Conservation (phyloP, 2,329 filamentous ascomycete genomes). For the Arthrobotrys pseudoclavata region DNA sequence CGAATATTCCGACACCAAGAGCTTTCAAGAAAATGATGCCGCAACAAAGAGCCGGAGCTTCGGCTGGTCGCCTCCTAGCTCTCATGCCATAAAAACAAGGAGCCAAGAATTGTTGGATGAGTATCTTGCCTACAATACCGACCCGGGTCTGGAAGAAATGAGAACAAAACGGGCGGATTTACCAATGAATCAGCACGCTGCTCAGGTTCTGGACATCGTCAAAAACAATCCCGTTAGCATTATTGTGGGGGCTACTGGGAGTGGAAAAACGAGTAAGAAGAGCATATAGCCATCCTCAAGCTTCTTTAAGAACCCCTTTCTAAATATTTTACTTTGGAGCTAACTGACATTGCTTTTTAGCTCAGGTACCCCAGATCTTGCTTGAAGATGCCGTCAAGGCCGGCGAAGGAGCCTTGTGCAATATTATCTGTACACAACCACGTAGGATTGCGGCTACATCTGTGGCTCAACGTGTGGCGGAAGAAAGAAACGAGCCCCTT, state of each 20-base stretch:
- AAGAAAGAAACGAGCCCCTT: slow-evolving; percentile 67
- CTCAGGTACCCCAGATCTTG: slow-evolving; percentile 72
- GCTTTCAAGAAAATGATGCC: background rate
- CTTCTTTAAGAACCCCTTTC: background rate
- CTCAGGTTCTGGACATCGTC: slow-evolving; percentile 66
- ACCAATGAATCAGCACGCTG: slow-evolving; percentile 67
- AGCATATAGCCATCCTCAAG: background rate
- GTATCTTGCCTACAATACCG: slow-evolving; percentile 61
- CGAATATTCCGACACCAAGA: slow-evolving; percentile 46
- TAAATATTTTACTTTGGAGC: background rate
- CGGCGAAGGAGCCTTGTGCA: slow-evolving; percentile 67
- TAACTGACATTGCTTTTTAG: slow-evolving; percentile 62
- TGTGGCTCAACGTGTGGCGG: slow-evolving; percentile 68
- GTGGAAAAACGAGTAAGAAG: slow-evolving; percentile 67
- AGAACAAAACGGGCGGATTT: slow-evolving; percentile 65
- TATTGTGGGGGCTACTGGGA: slow-evolving; percentile 68
- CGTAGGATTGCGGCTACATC: slow-evolving; percentile 69
- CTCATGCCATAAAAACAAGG: slow-evolving; percentile 44
- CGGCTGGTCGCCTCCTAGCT: slow-evolving; percentile 56
- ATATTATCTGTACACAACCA: slow-evolving; percentile 70
- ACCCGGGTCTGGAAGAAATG: slow-evolving; percentile 62
- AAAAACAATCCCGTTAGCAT: slow-evolving; percentile 67
- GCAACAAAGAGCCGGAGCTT: slow-evolving; percentile 28
- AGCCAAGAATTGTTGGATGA: slow-evolving; percentile 60
- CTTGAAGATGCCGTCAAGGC: slow-evolving; percentile 68